A percentile compares a stretch with the other conserved stretches of the same genome.
Evolutionary conservation across 345 rosid species (phyloP).

Genomic region (Citrus sp.): DNA sequence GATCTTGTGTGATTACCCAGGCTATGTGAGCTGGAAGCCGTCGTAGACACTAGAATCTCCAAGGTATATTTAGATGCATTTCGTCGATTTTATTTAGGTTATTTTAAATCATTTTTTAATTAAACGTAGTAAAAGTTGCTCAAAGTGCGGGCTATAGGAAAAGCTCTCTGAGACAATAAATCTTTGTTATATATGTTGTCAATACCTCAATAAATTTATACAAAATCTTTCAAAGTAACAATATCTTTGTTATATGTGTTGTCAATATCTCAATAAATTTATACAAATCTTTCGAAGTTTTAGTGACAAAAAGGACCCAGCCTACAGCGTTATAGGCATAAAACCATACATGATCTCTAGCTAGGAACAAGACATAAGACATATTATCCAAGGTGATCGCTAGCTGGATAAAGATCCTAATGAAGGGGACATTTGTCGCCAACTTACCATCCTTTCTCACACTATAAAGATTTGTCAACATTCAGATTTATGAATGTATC

Average conservation of each 20-base stretch:
- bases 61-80: neutral
- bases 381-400: neutral
- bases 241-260: too few relatives aligned
- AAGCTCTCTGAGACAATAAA: too few relatives aligned
- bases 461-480: neutral
- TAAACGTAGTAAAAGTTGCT: too few relatives aligned
- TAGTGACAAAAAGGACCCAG: neutral
- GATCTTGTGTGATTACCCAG: neutral
- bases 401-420: neutral
- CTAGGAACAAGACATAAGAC: neutral
- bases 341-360: neutral
- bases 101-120: too few relatives aligned
- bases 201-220: too few relatives aligned
- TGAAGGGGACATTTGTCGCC: neutral
- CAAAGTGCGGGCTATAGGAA: too few relatives aligned
- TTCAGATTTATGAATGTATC: neutral
- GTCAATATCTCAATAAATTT: too few relatives aligned
- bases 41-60: neutral
- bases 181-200: too few relatives aligned
- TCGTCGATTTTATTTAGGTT: neutral
- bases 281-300: neutral
- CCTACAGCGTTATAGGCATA: neutral
- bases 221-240: too few relatives aligned
- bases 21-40: neutral
- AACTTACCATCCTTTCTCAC: neutral